Percentiles rank a stretch among this genome's conserved stretches.
Evolutionary conservation across 495 filamentous ascomycete genomes (phyloP).

Genomic region (Letharia columbiana): DNA sequence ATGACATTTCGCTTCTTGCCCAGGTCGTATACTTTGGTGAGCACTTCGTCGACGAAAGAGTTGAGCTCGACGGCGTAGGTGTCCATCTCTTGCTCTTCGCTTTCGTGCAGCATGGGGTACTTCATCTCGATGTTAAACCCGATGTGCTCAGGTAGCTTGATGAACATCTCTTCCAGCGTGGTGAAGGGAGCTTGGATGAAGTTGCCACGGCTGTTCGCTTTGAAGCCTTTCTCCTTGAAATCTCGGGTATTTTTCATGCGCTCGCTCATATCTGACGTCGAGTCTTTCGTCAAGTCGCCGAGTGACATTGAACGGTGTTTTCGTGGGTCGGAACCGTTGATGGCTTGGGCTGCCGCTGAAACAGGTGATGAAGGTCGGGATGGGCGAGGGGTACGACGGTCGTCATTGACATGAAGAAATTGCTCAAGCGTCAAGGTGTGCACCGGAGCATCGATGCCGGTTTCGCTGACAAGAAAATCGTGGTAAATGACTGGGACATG

Average conservation of each 20-base stretch:
- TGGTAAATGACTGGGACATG: constrained; percentile 99
- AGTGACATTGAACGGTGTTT: constrained; percentile 51
- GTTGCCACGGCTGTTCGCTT: constrained; percentile 85
- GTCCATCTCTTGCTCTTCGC: constrained; percentile 93
- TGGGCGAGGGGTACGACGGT: constrained; percentile 35
- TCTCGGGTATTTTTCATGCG: constrained; percentile 96
- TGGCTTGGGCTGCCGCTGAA: constrained; percentile 14
- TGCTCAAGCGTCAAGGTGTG: constrained; percentile 92
- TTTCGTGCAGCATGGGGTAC: constrained; percentile 95
- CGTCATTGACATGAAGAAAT: constrained; percentile 78
- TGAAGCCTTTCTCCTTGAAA: constrained; percentile 89
- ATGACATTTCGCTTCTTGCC: constrained; percentile 73
- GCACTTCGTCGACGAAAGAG: constrained; percentile 88
- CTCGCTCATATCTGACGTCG: constrained; percentile 61
- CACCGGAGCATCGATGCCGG: constrained; percentile 93
- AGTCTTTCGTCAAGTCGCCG: constrained; percentile 40
- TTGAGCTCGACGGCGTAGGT: constrained; percentile 95
- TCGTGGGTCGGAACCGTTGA: constrained; percentile 21
- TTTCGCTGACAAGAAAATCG: constrained; percentile 97
- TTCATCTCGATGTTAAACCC: constrained; percentile 99
- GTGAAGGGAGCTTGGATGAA: constrained; percentile 94
- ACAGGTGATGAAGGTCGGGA: constrained; percentile 43
- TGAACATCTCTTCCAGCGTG: constrained; percentile 88
- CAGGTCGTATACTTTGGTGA: constrained; percentile 75
- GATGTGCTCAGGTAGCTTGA: constrained; percentile 65